Percentiles rank a stretch among this genome's conserved stretches.
These are phyloP conservation scores for Salix udensis DNA, from an alignment of 345 rosid species.

Conservation along the genomic window DNA sequence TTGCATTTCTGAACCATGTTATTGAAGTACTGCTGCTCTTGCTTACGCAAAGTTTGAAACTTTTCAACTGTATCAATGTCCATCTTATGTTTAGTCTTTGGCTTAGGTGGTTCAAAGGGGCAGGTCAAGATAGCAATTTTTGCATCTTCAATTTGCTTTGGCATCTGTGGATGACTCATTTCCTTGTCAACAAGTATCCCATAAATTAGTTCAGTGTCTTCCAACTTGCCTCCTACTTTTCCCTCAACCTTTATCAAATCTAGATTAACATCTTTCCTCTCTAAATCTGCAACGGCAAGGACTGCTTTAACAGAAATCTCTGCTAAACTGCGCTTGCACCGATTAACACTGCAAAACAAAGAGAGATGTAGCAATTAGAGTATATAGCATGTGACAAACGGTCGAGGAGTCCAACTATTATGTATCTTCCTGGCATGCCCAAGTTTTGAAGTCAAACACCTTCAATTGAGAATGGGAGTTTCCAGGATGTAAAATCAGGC, in stretches of 20 bases:
- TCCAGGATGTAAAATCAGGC: neutral
- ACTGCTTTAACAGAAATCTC: constrained; percentile 97
- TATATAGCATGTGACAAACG: neutral
- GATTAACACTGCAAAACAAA: constrained; percentile 65
- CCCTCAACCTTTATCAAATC: constrained; percentile 96
- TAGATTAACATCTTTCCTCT: constrained; percentile 85
- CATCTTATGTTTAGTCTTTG: constrained; percentile 98
- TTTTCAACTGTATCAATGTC: constrained; percentile 95
- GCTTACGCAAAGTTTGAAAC: constrained; percentile 83
- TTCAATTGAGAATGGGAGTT: neutral
- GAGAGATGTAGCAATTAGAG: neutral
- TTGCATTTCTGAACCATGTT: constrained; percentile 97
- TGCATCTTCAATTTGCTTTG: constrained; percentile 81
- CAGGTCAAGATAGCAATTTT: constrained; percentile 96
- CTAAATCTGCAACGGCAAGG: constrained; percentile 92
- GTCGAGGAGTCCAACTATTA: neutral
- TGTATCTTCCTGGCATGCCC: neutral
- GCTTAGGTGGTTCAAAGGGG: constrained; percentile 98
- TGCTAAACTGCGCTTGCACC: constrained; percentile 86
- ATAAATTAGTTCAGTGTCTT: constrained; percentile 81
- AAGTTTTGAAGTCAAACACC: neutral
- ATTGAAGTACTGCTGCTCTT: constrained; percentile 89
- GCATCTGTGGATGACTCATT: constrained; percentile 99
- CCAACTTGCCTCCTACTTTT: constrained; percentile 87
- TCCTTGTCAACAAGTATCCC: constrained; percentile 89